Evolutionary conservation across 176 grass and related monocot genomes (phyloP), one percentile per base, ranked within the genome.

Genomic region (Carex littledalei): DNA sequence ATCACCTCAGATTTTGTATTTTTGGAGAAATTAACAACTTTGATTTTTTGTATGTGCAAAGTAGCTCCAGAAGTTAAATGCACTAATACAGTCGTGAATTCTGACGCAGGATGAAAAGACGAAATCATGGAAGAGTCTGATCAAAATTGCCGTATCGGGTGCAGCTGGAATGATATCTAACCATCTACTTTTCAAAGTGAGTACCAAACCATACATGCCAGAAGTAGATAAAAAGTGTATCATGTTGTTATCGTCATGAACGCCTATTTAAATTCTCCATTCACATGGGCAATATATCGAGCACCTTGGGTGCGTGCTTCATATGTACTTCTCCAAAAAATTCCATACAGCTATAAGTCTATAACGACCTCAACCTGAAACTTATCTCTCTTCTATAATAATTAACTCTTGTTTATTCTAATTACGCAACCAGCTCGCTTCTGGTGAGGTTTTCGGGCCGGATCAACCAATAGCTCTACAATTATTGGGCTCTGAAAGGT

Each of bases 151-250:
- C 22, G 89, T 98, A 24, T 98, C 95, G 53, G 93, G 95, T 78
- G 95, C 93, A 2, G 93, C 95, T 34, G 95, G 95, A 67, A 98
- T 94, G 95, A 98, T 95, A 88, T 92, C 91, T 39, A 98, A 98
- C 50, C 95, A 98, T 89, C 85, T 98, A 9, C 93, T 95, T 26
- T 98, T 98, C 87, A 93, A 98, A 87, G 95, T 95, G 86, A 90
- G 41, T 32, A 83, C 0, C 55, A 81, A 41, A 81, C 17, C 16
- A 64, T 81, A 64, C 20, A 63, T 81, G 11, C 12, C 54, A 20
- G 17, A 32, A 79, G 8, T 50, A 45, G 35, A 68, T 68, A 17
- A 32, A 79, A 57, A 79, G 45, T 57, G 50, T 56, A 55, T 17
- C 26, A 55, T 79, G 2, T 54, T 78, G 47, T 24, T 78, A 53